Evolutionary conservation across 1,139 yeast species (phyloP), one percentile per base, ranked within the genome.

Genomic region (Blastobotrys arbuscula): DNA sequence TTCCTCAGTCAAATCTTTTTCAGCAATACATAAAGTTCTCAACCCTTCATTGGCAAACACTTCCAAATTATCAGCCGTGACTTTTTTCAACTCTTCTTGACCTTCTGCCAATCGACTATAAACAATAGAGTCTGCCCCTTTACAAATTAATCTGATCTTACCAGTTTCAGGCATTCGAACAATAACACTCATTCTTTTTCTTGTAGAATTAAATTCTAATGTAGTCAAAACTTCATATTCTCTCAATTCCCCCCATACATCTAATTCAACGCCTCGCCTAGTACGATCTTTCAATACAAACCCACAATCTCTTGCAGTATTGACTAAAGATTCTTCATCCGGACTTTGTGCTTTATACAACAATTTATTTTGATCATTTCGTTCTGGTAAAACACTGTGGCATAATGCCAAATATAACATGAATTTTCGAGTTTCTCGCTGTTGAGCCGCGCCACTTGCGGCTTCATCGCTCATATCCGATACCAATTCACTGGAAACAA

Each of bases 141-240:
- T 92, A 65, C 92, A 79, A 53, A 84, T 77, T 54, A 92, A 70
- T 39, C 84, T 61, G 42, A 54, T 82, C 71, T 58, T 68, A 9
- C 81, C 82, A 5, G 70, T 62, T 41, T 76, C 73, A 26, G 67
- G 68, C 56, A 81, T 70, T 53, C 77, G 84, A 41, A 90, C 78
- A 56, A 92, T 87, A 12, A 90, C 89, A 74, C 96, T 87, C 98
- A 92, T 92, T 72, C 98, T 81, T 73, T 92, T 92, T 69, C 98
- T 79, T 0, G 96, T 78, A 1, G 97, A 89, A 53, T 89, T 85
- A 69, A 92, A 92, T 53, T 85, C 90, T 59, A 90, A 72, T 31
- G 81, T 77, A 55, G 84, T 84, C 56, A 92, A 69, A 39, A 88
- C 71, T 61, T 84, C 84, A 65, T 78, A 89, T 55, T 82, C 84